Evolutionary conservation across 495 filamentous ascomycete genomes (phyloP).

Genomic region (Astrocystis sublimbata): DNA sequence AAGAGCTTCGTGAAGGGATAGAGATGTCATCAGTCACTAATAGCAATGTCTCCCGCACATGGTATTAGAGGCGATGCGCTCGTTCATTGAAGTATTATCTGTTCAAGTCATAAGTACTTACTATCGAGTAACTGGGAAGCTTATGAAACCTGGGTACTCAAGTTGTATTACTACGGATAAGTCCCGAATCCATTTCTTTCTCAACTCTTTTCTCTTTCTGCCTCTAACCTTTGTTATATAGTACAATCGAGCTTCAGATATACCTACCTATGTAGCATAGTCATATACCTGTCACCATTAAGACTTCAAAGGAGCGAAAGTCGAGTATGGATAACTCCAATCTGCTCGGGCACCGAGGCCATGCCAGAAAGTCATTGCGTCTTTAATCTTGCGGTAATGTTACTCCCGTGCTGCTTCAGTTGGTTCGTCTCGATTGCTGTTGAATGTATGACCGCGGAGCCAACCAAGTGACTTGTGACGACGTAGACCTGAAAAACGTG

Average conservation of each 20-base stretch:
- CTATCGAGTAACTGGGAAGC: background rate
- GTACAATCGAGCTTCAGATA: background rate
- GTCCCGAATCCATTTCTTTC: background rate
- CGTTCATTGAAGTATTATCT: background rate
- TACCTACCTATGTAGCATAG: background rate
- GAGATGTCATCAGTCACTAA: background rate
- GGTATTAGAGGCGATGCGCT: background rate
- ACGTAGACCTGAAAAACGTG: slow-evolving; percentile 4
- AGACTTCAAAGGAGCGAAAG: background rate
- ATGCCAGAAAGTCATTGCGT: background rate
- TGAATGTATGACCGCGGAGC: background rate
- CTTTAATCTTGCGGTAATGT: background rate
- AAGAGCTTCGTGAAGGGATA: background rate
- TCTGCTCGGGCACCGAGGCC: background rate
- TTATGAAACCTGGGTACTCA: background rate
- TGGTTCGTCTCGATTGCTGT: background rate
- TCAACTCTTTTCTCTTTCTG: background rate
- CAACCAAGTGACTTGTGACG: slow-evolving; percentile 15
- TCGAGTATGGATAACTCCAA: background rate
- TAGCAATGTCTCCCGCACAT: background rate
- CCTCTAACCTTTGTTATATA: background rate
- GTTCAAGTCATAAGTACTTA: background rate
- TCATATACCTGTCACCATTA: background rate
- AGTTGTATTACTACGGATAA: background rate
- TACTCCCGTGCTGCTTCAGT: background rate